These are phyloP conservation scores for Ascochyta fabae DNA, from an alignment of 2,329 filamentous ascomycete species.

Conservation along the genomic window DNA sequence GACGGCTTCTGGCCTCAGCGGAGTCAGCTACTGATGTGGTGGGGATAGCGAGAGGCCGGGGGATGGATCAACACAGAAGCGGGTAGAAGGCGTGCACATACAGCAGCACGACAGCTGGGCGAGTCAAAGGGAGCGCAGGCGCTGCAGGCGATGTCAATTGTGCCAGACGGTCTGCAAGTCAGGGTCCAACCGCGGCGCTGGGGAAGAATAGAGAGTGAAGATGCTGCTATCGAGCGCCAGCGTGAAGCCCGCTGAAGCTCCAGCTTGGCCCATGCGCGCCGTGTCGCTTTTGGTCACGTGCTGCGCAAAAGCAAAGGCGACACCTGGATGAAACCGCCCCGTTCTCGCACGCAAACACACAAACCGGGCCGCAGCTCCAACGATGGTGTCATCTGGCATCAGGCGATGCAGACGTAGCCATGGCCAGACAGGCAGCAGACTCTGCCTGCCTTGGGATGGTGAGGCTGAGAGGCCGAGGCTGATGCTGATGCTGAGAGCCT, in stretches of 20 bases:
- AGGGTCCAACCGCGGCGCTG: constrained; percentile 38
- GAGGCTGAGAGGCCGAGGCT: too few species aligned
- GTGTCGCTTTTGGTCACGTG: constrained; percentile 23
- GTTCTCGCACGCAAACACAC: background rate
- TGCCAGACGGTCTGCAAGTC: constrained; percentile 24
- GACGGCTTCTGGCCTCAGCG: constrained; percentile 21
- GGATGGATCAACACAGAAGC: constrained; percentile 22
- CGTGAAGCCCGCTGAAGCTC: constrained; percentile 23
- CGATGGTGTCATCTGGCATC: background rate
- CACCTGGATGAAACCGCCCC: constrained; percentile 7
- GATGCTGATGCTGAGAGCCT: too few species aligned
- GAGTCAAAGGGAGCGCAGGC: constrained; percentile 29
- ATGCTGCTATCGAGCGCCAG: constrained; percentile 36
- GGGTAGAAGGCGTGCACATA: constrained; percentile 40
- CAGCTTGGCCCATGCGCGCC: constrained; percentile 10
- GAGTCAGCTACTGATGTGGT: constrained; percentile 30
- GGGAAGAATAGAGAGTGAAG: constrained; percentile 49
- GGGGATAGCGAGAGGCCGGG: constrained; percentile 18
- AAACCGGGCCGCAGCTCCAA: background rate
- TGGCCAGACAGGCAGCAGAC: background rate
- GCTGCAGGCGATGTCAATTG: constrained; percentile 44
- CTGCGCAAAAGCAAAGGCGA: background rate
- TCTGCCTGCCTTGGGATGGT: too few species aligned
- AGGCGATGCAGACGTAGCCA: background rate
- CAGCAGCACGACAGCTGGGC: constrained; percentile 31